Evolutionary conservation across 345 rosid species (phyloP).

Genomic region (Aegle marmelos): DNA sequence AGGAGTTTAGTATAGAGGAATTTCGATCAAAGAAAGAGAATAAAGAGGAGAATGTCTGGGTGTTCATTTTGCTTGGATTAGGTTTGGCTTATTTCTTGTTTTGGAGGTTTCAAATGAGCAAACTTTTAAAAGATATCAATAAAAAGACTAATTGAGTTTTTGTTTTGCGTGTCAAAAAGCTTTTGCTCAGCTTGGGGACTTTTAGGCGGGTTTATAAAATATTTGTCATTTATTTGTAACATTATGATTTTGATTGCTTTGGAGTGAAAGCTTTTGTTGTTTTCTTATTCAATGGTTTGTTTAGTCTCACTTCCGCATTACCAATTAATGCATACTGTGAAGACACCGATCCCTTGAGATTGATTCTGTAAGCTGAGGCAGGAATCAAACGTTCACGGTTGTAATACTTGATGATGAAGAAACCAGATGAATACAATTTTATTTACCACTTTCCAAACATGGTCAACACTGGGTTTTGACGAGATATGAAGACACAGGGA

Average conservation of each 20-base stretch:
- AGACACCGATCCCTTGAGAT: background rate
- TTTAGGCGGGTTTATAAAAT: background rate
- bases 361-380: background rate
- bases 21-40: slow-evolving; percentile 52
- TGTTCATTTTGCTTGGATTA: slow-evolving; percentile 58
- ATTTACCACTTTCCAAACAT: background rate
- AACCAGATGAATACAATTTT: background rate
- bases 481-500: too few relatives aligned
- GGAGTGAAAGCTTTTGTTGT: background rate
- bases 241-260: background rate
- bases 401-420: background rate
- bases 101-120: slow-evolving; percentile 81
- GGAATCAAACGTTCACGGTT: background rate
- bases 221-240: background rate
- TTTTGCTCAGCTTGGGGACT: background rate
- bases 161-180: background rate
- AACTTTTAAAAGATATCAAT: slow-evolving; percentile 53
- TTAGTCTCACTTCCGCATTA: too few relatives aligned
- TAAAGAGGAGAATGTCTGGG: slow-evolving; percentile 55
- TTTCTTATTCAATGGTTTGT: background rate
- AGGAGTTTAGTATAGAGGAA: slow-evolving; percentile 58
- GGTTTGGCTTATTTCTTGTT: slow-evolving; percentile 72
- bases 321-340: too few relatives aligned
- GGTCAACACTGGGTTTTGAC: background rate
- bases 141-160: slow-evolving; percentile 37